Evolutionary conservation across 352 stramenopile species (phyloP), one percentile per base, ranked within the genome.

Genomic region (Phytophthora hibernalis): DNA sequence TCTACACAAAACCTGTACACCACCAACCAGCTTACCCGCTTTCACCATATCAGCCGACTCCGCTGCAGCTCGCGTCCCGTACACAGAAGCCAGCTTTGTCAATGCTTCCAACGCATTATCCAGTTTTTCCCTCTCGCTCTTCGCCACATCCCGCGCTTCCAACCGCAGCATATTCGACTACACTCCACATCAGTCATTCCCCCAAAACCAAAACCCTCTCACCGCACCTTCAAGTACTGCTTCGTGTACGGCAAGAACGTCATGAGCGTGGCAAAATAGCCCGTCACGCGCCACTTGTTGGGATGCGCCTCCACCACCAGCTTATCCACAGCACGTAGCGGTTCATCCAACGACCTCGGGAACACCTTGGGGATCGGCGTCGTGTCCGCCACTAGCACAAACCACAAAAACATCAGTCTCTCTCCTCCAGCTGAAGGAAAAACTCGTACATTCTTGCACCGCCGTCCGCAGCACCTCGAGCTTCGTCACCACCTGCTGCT

Each of bases 251-350:
- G 88, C 42, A 96, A 62, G 60, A 96, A 96, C 42, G 81, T 89
- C 88, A 95, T 95, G 28, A 96, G 72, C 54, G 86, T 93, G 15
- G 86, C 84, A 67, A 96, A 95, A 56, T 96, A 96, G 18, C 88
- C 88, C 62, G 92, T 96, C 59, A 96, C 88, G 16, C 88, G 83
- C 88, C 88, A 96, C 63, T 92, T 91, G 67, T 96, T 94, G 26
- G 88, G 88, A 63, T 96, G 88, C 8, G 88, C 72, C 47, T 92
- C 83, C 31, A 96, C 88, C 28, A 95, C 88, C 15, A 93, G 65
- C 16, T 81, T 83, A 56, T 96, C 88, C 24, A 96, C 88, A 0
- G 76, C 83, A 9, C 88, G 79, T n/a, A 96, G 70, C 15, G 79
- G 70, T 53, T 95, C 88, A 68, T 96, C 88, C 16, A 96, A 58